Evolutionary conservation across 73 alveolate species (phyloP).

Genomic region (Stentor coeruleus): DNA sequence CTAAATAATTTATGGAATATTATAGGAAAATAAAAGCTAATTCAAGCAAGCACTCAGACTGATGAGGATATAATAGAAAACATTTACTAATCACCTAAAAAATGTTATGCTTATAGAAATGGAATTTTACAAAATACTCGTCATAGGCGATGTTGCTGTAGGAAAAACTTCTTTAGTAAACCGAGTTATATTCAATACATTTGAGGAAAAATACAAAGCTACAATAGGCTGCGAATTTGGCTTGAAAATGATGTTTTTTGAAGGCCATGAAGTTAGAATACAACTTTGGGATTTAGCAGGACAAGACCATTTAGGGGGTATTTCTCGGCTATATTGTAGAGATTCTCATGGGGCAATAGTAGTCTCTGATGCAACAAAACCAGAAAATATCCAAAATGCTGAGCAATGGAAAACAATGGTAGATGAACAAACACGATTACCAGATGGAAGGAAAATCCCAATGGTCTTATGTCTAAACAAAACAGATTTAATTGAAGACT

Average conservation of each 20-base stretch:
- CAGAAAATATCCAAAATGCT: slow-evolving; percentile 33
- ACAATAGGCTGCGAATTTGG: slow-evolving; percentile 7
- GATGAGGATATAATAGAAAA: too few relatives aligned
- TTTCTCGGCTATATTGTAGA: slow-evolving; percentile 64
- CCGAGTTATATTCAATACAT: background rate
- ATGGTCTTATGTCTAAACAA: slow-evolving; percentile 46
- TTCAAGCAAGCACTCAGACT: too few relatives aligned
- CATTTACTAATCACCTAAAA: too few relatives aligned
- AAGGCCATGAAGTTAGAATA: slow-evolving; percentile 38
- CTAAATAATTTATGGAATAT: too few relatives aligned
- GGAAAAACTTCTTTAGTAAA: background rate
- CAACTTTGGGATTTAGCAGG: slow-evolving; percentile 22
- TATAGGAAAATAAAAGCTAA: too few relatives aligned
- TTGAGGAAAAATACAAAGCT: slow-evolving; percentile 18
- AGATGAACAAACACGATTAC: slow-evolving; percentile 30
- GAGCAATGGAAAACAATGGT: slow-evolving; percentile 38
- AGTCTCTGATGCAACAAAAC: slow-evolving; percentile 44
- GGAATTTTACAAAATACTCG: background rate
- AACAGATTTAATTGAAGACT: slow-evolving; percentile 39
- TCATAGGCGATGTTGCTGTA: slow-evolving; percentile 26
- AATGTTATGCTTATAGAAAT: too few relatives aligned
- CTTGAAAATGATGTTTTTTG: slow-evolving; percentile 23
- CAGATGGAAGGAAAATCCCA: too few relatives aligned
- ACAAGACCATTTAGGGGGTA: slow-evolving; percentile 55
- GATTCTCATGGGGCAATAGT: slow-evolving; percentile 69